Conservation (phyloP, 2,329 filamentous ascomycete genomes). For the Talaromyces sp. region DNA sequence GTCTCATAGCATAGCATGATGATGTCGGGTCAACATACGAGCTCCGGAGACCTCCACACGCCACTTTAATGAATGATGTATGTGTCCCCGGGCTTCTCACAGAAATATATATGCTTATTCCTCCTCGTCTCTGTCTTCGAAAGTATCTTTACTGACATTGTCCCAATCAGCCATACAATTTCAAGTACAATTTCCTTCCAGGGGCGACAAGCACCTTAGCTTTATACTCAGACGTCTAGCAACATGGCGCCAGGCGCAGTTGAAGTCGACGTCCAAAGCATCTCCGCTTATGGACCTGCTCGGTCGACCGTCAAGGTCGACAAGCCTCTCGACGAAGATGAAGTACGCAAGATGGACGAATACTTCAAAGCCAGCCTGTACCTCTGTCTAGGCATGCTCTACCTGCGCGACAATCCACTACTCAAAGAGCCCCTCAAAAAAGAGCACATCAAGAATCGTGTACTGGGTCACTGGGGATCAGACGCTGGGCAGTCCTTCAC, state of each 20-base stretch:
- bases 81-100: neutral
- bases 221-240: neutral
- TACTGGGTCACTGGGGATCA: slow-evolving; percentile 75
- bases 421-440: slow-evolving; percentile 64
- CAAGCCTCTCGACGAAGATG: slow-evolving; percentile 60
- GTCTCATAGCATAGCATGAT: neutral
- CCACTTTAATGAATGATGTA: neutral
- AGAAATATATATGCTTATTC: neutral
- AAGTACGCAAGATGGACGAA: slow-evolving; percentile 65
- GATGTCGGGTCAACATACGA: slow-evolving; percentile 4
- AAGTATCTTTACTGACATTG: neutral
- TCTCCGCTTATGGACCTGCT: slow-evolving; percentile 62
- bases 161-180: neutral
- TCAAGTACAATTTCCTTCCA: neutral
- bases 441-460: slow-evolving; percentile 68
- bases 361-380: slow-evolving; percentile 74
- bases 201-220: neutral
- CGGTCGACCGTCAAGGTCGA: slow-evolving; percentile 59
- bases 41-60: neutral
- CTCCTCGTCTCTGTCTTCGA: neutral
- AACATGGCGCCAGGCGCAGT: slow-evolving; percentile 1
- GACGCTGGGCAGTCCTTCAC: slow-evolving; percentile 78
- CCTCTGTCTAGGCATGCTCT: slow-evolving; percentile 75
- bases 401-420: slow-evolving; percentile 69
- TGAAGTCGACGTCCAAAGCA: slow-evolving; percentile 48